phyloP scores from a whole-genome alignment of 2,329 filamentous ascomycete species.

The Epichloe glyceriae region DNA sequence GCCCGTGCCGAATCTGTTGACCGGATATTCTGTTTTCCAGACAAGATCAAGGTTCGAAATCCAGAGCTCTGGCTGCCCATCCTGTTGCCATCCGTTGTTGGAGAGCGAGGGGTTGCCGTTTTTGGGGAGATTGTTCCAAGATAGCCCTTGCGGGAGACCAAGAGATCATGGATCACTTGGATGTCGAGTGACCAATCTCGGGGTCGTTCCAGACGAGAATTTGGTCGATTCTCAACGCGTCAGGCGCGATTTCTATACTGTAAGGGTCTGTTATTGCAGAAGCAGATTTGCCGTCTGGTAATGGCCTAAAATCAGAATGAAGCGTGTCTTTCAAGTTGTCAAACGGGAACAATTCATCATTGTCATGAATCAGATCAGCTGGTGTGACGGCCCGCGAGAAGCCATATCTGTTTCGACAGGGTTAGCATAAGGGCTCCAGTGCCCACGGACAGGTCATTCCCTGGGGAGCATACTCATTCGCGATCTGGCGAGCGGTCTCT shows the following conservation, averaged over 20 bases:
- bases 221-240: conserved; percentile 66
- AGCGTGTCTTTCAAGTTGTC: conserved; percentile 28
- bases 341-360: conserved; percentile 76
- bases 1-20: conserved; percentile 82
- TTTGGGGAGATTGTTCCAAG: conserved; percentile 65
- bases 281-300: conserved; percentile 22
- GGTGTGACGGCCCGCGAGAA: conserved; percentile 76
- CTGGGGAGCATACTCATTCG: conserved; percentile 37
- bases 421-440: not conserved
- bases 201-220: conserved; percentile 94
- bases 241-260: conserved; percentile 20
- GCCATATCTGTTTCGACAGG: conserved; percentile 38
- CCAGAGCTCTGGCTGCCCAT: conserved; percentile 68
- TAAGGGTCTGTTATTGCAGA: conserved; percentile 19
- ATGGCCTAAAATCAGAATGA: conserved; percentile 15
- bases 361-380: conserved; percentile 63
- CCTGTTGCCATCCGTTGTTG: conserved; percentile 69
- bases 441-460: no score
- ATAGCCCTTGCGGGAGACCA: conserved; percentile 66
- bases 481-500: conserved; percentile 56
- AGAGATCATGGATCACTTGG: conserved; percentile 70
- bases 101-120: conserved; percentile 54
- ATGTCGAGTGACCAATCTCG: conserved; percentile 87
- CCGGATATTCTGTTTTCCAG: conserved; percentile 76
- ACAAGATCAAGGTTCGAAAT: conserved; percentile 85